Base-by-base conservation (phyloP, 192 early-diverging fungal species). In the Funneliformis geosporum region DNA sequence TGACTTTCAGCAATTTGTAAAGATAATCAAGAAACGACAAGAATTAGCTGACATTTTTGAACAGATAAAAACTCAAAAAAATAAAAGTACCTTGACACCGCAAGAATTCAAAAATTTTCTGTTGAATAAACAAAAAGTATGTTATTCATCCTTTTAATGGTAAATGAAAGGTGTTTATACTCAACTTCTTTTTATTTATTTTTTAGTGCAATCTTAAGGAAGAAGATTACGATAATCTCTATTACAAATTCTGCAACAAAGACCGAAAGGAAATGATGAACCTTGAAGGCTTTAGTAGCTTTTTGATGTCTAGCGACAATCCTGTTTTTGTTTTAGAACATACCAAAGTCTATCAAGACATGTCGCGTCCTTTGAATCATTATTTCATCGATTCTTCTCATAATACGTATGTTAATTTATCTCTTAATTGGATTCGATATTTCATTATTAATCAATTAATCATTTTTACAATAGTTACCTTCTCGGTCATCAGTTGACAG, bases 301-400 rank as follows among this genome's bases (percentile, higher is more conserved):
- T 92, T 81, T 72, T 94, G 42, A 50, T 94, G 27, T 91, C 92
- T 7, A 81, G 85, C 39, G 89, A 88, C 68, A 94, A 93, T 80
- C 43, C 89, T 3, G 71, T 91, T 23, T 87, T 93, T 65, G 78
- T 86, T 3, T 86, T 89, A 59, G 42, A 68, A 16, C 87, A 92
- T 40, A 76, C 80, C 7, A 80, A 85, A 21, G 83, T 91, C 18
- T 87, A 85, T 64, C 89, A 93, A 46, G 90, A 92, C 59, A 93
- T 94, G 92, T 82, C 84, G 28, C 86, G 85, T 73, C 92, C 94
- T 4, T 76, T 97, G 9, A 90, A 85, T 68, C 88, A 94, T 73
- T 98, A 98, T 83, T 96, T 88, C 60, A 93, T 97, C 60, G 90
- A 92, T 67, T 92, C 95, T 1, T 95, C 93, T 23, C 96, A 98